Evolutionary conservation across 495 filamentous ascomycete genomes (phyloP), one percentile per base, ranked within the genome.

Genomic region (Xylaria acuta): DNA sequence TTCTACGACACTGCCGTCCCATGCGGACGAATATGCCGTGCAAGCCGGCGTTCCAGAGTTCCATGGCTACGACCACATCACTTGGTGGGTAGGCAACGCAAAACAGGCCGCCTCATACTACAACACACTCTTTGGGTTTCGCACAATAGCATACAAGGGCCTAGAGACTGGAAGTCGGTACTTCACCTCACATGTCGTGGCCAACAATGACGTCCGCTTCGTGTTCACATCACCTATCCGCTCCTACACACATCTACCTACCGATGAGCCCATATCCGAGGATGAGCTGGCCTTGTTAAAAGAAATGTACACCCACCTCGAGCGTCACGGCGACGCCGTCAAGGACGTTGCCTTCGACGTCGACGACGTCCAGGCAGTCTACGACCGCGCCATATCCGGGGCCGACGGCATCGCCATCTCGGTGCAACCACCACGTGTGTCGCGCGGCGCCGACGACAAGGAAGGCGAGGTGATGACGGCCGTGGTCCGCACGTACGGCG

Each of bases 61-160:
- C 82, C 87, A 87, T 32, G 94, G 93, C 79, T 97, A 97, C 76
- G 92, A 96, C 83, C 92, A 97, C 78, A 86, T 97, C 59, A 91
- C 92, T 76, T 97, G 94, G 94, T 97, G 93, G 80, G 95, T 98
- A 7, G 94, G 94, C 75, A 98, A 98, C 81, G 95, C 95, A 75
- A 97, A 97, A 83, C 94, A 97, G 86, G 93, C 92, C 0, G 94
- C 93, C 53, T 86, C 89, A 63, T 97, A 91, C 85, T 97, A 96
- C 83, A 91, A 91, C 79, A 90, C 91, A 12, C 91, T 92, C 72
- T 91, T 97, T 84, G 94, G 93, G 51, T 97, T 97, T 86, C 83
- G 86, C 70, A 89, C 88, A 1, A 79, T 97, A 63, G 95, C 95
- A 69, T 97, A 96, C 80, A 86, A 86, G 18, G 94, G 94, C 4